Evolutionary conservation across 306 rosid genomes (phyloP), one percentile per base, ranked within the genome.

Genomic region (Albizia julibrissin): DNA sequence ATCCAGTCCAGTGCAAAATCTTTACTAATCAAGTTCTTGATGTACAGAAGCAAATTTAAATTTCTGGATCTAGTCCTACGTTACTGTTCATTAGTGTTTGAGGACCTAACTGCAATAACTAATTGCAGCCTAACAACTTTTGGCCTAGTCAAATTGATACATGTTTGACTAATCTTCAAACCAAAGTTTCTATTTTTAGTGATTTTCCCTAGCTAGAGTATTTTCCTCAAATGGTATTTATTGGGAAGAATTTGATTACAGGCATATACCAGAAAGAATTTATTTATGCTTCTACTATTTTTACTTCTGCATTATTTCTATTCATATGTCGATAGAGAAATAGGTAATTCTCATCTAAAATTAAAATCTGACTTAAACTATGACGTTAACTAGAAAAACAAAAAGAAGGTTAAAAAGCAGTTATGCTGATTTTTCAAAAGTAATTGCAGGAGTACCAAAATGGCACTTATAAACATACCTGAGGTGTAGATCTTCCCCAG

Each of bases 401-500:
- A 29, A 64, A 37, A 64, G 10, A 10, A 26, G 68, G 16, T 61
- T 26, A 61, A 27, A 59, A 24, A 1, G 18, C 18, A 26, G 9
- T 61, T 4, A 18, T 61, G 37, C 10, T 29, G 69, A 64, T 15
- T 64, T 26, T 24, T 59, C 31, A 24, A 2, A 22, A 59, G 15
- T 24, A 22, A 59, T 22, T 22, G 13, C 31, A 24, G 4, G 40
- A 29, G 69, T 64, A 31, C 40, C 10, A 64, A 66, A 66, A 66
- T 22, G 18, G 44, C 6, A 16, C 22, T 33, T 59, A 33, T 22
- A 5, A 37, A 13, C 47, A 10, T 84, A 95, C 99, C 99, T 95
- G 39, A 93, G 92, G 81, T 95, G 99, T 15, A 95, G 91, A 89
- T 95, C 99, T 91, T 95, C 99, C 14, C 99, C 98, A 6, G 99